phyloP scores from a whole-genome alignment of 805 yeast genomes.

The Kazachstania bromeliacearum region DNA sequence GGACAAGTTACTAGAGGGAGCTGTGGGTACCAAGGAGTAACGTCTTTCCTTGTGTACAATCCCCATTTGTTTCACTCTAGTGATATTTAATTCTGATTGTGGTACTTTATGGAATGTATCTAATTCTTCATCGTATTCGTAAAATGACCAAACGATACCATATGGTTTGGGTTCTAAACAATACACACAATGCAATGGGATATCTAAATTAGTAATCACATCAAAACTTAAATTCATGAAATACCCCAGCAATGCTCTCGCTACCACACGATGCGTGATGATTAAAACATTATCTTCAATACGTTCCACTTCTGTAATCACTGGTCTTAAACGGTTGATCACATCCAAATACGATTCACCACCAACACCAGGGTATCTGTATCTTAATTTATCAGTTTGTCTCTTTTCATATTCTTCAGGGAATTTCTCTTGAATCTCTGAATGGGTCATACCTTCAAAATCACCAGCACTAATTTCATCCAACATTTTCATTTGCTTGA shows the following conservation, averaged over 20 bases:
- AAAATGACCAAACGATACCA: slow-evolving; percentile 88
- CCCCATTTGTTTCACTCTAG: slow-evolving; percentile 58
- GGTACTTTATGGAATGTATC: slow-evolving; percentile 71
- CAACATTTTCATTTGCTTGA: slow-evolving; percentile 86
- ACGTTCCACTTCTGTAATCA: slow-evolving; percentile 87
- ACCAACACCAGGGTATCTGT: slow-evolving; percentile 94
- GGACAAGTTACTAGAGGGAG: slow-evolving; percentile 35
- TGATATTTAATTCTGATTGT: slow-evolving; percentile 33
- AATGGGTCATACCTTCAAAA: slow-evolving; percentile 87
- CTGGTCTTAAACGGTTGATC: slow-evolving; percentile 77
- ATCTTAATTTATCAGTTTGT: slow-evolving; percentile 65
- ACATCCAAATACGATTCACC: slow-evolving; percentile 95
- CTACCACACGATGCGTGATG: slow-evolving; percentile 84
- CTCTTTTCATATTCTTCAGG: slow-evolving; percentile 79
- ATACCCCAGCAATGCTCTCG: slow-evolving; percentile 79
- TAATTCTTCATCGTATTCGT: slow-evolving; percentile 68
- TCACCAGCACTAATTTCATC: slow-evolving; percentile 92
- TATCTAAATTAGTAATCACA: slow-evolving; percentile 80
- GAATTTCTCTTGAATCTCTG: slow-evolving; percentile 60
- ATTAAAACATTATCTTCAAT: slow-evolving; percentile 78
- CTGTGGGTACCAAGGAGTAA: slow-evolving; percentile 69
- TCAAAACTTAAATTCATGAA: slow-evolving; percentile 75
- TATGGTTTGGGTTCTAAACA: slow-evolving; percentile 88
- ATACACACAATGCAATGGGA: slow-evolving; percentile 86
- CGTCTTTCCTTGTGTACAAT: slow-evolving; percentile 58